Evolutionary conservation across 2,329 filamentous ascomycete species (phyloP), one percentile per base, ranked within the genome.

Genomic region (Xylariaceae sp.): DNA sequence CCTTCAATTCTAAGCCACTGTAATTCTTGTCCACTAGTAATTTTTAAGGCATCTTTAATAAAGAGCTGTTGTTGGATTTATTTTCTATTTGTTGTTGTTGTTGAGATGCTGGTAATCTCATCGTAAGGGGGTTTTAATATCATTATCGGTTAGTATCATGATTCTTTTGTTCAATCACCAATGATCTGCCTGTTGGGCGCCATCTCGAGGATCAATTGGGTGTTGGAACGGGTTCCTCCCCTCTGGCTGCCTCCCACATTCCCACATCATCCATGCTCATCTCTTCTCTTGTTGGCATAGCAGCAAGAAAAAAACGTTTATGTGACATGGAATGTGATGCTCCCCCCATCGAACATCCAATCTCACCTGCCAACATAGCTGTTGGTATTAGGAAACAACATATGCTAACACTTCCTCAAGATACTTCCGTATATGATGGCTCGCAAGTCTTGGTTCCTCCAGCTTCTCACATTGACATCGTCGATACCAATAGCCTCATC

Each of bases 51-150:
- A 62, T 63, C 59, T 65, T 64, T 64, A 62, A 56, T 62, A 63
- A 60, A 69, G 71, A 69, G 68, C 63, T 69, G 67, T 63, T 66
- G 10, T 45, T 45, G 41, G 51, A 49, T 66, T 58, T 54, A 57
- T 69, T 5, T 30, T 5, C 4, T 30, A 30, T 30, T 4, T 30
- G 23, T 30, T 5, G 23, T 30, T 5, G 23, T 5, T 67, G 71
- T 59, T 71, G 69, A 71, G 69, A 73, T 74, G 71, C 68, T 68
- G 68, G 71, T 49, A 70, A 55, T 71, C 67, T 72, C 66, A 64
- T 64, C 41, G 41, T 45, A n/a, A 61, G 62, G 64, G 60, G 56
- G 52, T 66, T 65, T 61, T 59, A 64, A 10, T 41, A 63, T 63
- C 66, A 64, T 68, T 64, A 67, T 73, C 73, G 72, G 72, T 73